phyloP scores from a whole-genome alignment of 495 filamentous ascomycete genomes.

The Xylaria scruposa region DNA sequence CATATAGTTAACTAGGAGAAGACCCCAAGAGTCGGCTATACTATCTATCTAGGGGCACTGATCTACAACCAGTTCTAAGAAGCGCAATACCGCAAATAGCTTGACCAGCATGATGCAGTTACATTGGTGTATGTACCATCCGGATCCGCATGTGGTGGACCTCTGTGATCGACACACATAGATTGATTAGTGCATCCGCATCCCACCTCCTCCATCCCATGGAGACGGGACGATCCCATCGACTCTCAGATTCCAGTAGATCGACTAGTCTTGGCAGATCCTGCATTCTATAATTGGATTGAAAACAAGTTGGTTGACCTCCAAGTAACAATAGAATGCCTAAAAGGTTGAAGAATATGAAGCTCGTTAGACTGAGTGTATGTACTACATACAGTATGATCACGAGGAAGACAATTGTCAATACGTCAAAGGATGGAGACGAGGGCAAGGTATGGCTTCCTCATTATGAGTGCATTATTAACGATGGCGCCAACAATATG shows the following conservation, averaged over 20 bases:
- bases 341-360: background rate
- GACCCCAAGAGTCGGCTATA: background rate
- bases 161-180: background rate
- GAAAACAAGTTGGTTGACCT: background rate
- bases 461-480: slow-evolving; percentile 3
- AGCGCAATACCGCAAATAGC: background rate
- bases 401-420: background rate
- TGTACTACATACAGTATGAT: background rate
- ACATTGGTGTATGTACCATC: background rate
- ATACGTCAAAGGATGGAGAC: background rate
- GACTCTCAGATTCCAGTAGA: background rate
- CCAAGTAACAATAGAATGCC: background rate
- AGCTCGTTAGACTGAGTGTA: background rate
- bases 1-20: background rate
- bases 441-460: background rate
- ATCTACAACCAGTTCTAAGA: background rate
- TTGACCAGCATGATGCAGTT: background rate
- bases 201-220: background rate
- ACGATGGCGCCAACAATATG: slow-evolving; percentile 5
- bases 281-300: background rate
- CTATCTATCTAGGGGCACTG: background rate
- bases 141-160: background rate
- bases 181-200: too few species aligned
- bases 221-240: background rate
- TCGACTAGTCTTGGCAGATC: background rate